Base-by-base conservation (phyloP, 2,329 filamentous ascomycete species). In the Alternaria rosae region DNA sequence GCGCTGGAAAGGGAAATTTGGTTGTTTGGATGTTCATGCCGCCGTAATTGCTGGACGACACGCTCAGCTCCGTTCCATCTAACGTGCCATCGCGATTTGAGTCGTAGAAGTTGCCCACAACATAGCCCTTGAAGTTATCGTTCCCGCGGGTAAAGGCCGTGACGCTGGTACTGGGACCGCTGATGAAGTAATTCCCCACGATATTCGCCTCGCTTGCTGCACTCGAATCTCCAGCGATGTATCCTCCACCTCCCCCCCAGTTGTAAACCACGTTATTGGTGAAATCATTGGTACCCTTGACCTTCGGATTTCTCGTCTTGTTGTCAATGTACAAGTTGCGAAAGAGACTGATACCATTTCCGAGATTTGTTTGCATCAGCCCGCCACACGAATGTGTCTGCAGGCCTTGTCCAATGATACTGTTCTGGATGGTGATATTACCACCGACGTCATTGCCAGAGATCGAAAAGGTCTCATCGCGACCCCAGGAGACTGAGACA, bases 151-250 rank as follows among this genome's bases (percentile, higher is more conserved):
- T 86, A 64, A 86, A 87, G 0, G 84, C 83, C 1, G 82, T 79
- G 3, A 82, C 81, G 25, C 74, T 81, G 4, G 85, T 86, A 47
- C 78, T 82, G 0, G 85, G 85, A 0, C 85, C 86, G 2, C 82
- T 82, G 61, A 87, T 84, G 73, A 86, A 87, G 72, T 87, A 87
- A 73, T 87, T 87, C 61, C 84, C 83, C 54, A 86, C 78, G 57
- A 87, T 84, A 62, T 87, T 85, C 6, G 80, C 84, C 51, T 82
- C 80, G 54, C 82, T 85, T 25, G 78, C 68, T 5, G 81, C 84
- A 0, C 69, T 75, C 32, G 82, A 84, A 62, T 85, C 84, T 3
- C 85, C 85, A 0, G 84, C 84, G 54, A 86, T 87, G 55, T 87
- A 87, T 5, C 82, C 85, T 6, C 84, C 85, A 0, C 85, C 84